phyloP scores from a whole-genome alignment of 768 basidiomycete species.

The Leccinum longicurvipes region DNA sequence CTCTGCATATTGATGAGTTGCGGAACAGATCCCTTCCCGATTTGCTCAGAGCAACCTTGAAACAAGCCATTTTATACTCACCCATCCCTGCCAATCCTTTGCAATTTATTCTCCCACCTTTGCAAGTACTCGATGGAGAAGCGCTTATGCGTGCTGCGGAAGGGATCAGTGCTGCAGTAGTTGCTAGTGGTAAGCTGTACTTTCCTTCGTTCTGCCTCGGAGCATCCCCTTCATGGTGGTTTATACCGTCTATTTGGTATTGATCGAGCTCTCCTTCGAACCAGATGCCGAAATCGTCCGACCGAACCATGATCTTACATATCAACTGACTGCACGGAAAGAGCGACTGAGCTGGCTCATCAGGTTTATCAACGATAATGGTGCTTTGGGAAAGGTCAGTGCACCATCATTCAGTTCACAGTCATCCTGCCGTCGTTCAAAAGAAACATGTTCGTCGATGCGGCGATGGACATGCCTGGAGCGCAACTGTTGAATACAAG shows the following conservation, averaged over 20 bases:
- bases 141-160: conserved; percentile 78
- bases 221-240: not conserved
- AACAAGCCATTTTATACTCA: conserved; percentile 78
- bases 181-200: conserved; percentile 60
- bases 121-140: conserved; percentile 63
- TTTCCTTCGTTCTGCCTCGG: not conserved
- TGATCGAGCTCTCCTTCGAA: not conserved
- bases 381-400: conserved; percentile 67
- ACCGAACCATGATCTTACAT: conserved; percentile 74
- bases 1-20: not conserved
- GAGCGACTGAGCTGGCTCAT: conserved; percentile 83
- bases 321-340: conserved; percentile 72
- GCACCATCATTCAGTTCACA: not conserved
- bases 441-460: not conserved
- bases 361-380: conserved; percentile 85
- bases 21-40: conserved; percentile 60
- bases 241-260: not conserved
- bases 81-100: conserved; percentile 74
- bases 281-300: conserved; percentile 65
- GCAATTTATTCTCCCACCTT: conserved; percentile 74
- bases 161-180: conserved; percentile 64
- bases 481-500: not conserved
- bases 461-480: not conserved
- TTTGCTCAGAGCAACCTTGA: conserved; percentile 76
- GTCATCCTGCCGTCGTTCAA: not conserved